Conservation (phyloP, 2,329 filamentous ascomycete genomes). For the Colletotrichum orchidophilum region DNA sequence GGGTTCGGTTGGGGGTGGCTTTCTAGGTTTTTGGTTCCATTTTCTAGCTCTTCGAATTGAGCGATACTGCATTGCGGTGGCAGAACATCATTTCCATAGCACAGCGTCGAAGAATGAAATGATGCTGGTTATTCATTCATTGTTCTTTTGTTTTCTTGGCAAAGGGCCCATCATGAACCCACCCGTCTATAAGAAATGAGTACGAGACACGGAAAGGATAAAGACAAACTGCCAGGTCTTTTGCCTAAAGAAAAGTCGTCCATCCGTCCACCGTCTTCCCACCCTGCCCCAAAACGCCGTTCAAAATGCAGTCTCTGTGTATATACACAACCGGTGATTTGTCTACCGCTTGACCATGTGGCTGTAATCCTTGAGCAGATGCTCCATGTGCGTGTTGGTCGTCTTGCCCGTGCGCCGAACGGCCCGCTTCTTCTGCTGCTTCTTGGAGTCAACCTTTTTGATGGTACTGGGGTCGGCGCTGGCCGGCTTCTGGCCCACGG, state of each 20-base stretch:
- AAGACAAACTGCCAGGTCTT: background rate
- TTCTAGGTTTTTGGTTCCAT: background rate
- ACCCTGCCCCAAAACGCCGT: slow-evolving; percentile 8
- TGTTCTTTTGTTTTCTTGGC: background rate
- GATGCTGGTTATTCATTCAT: background rate
- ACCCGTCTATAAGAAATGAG: background rate
- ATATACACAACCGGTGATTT: background rate
- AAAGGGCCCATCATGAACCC: background rate
- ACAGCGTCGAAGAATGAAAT: background rate
- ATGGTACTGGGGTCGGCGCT: slow-evolving; percentile 76
- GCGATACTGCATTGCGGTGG: background rate
- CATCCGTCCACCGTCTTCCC: background rate
- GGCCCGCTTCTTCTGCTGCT: slow-evolving; percentile 77
- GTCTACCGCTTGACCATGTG: slow-evolving; percentile 51
- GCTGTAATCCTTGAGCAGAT: slow-evolving; percentile 79
- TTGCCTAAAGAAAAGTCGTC: background rate
- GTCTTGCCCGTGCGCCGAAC: slow-evolving; percentile 78
- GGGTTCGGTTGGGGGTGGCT: background rate
- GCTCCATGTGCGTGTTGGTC: slow-evolving; percentile 88
- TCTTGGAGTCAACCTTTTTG: slow-evolving; percentile 66
- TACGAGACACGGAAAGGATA: background rate
- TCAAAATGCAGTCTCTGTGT: slow-evolving; percentile 12
- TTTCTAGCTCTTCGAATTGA: background rate
- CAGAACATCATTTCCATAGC: background rate
- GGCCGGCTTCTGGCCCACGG: slow-evolving; percentile 83